phyloP scores from a whole-genome alignment of 2,329 filamentous ascomycete species.

The Chaetomiaceae sp. region DNA sequence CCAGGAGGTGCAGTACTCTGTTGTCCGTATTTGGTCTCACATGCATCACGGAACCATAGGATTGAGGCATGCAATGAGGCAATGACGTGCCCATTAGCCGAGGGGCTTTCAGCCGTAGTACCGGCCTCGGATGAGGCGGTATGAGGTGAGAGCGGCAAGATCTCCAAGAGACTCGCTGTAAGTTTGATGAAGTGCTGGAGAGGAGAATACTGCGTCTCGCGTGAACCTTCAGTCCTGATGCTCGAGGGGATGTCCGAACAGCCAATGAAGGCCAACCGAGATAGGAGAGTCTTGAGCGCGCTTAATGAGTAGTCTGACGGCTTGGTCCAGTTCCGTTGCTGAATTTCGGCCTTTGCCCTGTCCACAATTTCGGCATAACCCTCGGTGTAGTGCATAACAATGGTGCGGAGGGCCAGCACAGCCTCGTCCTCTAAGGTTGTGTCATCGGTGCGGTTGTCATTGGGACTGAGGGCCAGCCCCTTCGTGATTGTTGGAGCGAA shows the following conservation, averaged over 20 bases:
- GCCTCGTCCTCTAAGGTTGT: slow-evolving; percentile 33
- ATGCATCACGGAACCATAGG: slow-evolving; percentile 35
- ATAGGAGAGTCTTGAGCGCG: slow-evolving; percentile 33
- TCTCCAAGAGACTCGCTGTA: slow-evolving; percentile 28
- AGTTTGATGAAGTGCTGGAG: slow-evolving; percentile 36
- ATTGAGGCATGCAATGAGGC: slow-evolving; percentile 31
- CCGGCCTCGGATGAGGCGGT: slow-evolving; percentile 9
- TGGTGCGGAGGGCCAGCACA: slow-evolving; percentile 36
- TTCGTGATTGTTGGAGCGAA: slow-evolving; percentile 19
- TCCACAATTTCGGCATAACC: slow-evolving; percentile 33
- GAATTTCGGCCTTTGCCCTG: slow-evolving; percentile 19
- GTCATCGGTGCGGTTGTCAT: slow-evolving; percentile 20
- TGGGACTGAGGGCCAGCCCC: slow-evolving; percentile 25
- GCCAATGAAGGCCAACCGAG: slow-evolving; percentile 43
- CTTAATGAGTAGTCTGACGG: slow-evolving; percentile 20
- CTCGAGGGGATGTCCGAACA: slow-evolving; percentile 39
- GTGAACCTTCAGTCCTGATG: slow-evolving; percentile 14
- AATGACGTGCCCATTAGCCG: slow-evolving; percentile 35
- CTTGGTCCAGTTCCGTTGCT: slow-evolving; percentile 23
- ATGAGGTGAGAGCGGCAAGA: slow-evolving; percentile 18
- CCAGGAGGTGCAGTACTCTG: slow-evolving; percentile 13
- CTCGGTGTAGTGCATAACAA: slow-evolving; percentile 31
- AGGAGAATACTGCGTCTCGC: slow-evolving; percentile 13
- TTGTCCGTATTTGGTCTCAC: slow-evolving; percentile 20
- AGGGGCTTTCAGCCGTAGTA: slow-evolving; percentile 17